Evolutionary conservation across 768 basidiomycete genomes (phyloP), one percentile per base, ranked within the genome.

Genomic region (Kockovaella imperatae): DNA sequence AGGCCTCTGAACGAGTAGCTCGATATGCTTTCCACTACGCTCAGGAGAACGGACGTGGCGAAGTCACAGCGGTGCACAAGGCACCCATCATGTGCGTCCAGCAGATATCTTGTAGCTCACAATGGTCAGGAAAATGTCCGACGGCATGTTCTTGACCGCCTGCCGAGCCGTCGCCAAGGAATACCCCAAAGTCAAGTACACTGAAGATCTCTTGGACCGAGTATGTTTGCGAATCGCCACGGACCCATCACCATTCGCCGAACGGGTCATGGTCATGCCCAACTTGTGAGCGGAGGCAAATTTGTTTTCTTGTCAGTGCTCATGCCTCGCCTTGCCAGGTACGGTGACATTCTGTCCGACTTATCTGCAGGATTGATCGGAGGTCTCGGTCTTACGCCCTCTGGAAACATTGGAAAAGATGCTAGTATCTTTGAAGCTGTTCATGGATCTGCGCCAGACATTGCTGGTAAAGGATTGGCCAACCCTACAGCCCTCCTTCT

Each of bases 231-330:
- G 88, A 77, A 79, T 97, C 63, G 87, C 88, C 26, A 85, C 87
- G 69, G 91, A 99, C 74, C 95, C 95, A 20, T 76, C 73, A 61
- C 95, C 95, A 5, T 99, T 82, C 75, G 79, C 87, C 30, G 90
- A 95, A 75, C 84, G 89, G 42, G 93, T 99, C 56, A 97, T 99
- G 93, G 95, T 99, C 59, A 97, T 97, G 91, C 95, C 95, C 45
- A 99, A 99, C 77, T 75, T 99, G 53, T 91, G 87, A 62, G 87
- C 85, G 25, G 2, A 26, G 23, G 42, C n/a, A 24, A 5, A 17
- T 17, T 30, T 35, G n/a, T n/a, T n/a, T n/a, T n/a, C n/a, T n/a
- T 35, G 14, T 13, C 21, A 5, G 25, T 38, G 36, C 10, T 38
- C 10, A 38, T 17, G 24, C 20, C 43, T 14, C 35, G 17, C 32